These are phyloP conservation scores for Penicillium sp. DNA, from an alignment of 2,329 filamentous ascomycete species.

Conservation along the genomic window DNA sequence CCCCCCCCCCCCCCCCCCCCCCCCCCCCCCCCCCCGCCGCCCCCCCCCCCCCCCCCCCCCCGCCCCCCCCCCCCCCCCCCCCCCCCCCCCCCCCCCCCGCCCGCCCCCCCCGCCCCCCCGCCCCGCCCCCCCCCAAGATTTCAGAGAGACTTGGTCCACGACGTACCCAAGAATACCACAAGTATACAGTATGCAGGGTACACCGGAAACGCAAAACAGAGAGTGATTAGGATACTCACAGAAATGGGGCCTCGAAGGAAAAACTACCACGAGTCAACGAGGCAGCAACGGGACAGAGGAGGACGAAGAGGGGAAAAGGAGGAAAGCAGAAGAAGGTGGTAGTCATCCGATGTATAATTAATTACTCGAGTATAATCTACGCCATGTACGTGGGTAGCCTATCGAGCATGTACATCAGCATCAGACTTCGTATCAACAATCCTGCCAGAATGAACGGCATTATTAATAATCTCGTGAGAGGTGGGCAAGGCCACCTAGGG, in stretches of 20 bases:
- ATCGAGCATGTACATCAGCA: too few relatives aligned
- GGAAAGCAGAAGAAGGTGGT: constrained; percentile 28
- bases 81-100: too few relatives aligned
- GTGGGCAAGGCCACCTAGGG: too few relatives aligned
- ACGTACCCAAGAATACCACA: constrained; percentile 4
- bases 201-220: background rate
- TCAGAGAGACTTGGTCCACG: background rate
- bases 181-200: too few relatives aligned
- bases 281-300: constrained; percentile 27
- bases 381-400: too few relatives aligned
- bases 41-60: too few relatives aligned
- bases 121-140: too few relatives aligned
- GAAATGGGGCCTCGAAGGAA: constrained; percentile 24
- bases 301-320: constrained; percentile 25
- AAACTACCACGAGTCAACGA: constrained; percentile 42
- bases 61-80: too few relatives aligned
- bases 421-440: background rate
- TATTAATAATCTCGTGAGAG: background rate
- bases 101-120: too few relatives aligned
- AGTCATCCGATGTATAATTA: background rate
- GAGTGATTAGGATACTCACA: constrained; percentile 28
- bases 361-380: background rate
- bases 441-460: too few relatives aligned
- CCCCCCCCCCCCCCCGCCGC: too few relatives aligned
- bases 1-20: too few relatives aligned